These are phyloP conservation scores for Periconia sp. DNA, from an alignment of 2,329 filamentous ascomycete genomes.

Conservation along the genomic window DNA sequence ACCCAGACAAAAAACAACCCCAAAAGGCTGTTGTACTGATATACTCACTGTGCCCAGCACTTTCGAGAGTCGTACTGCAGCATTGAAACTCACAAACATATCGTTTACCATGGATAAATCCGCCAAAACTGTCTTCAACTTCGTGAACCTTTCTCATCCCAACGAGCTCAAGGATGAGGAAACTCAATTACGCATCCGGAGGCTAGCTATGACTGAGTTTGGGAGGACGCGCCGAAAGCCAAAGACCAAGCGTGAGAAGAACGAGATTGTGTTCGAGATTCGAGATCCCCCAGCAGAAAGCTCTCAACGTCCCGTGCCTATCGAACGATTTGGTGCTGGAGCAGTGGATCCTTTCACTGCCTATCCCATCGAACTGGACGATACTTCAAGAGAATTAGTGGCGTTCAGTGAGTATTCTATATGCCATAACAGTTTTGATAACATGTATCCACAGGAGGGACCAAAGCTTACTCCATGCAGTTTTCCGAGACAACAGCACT, in stretches of 20 bases:
- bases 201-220: conserved; percentile 38
- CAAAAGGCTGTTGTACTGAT: no score
- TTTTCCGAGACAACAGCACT: conserved; percentile 21
- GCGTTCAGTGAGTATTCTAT: conserved; percentile 23
- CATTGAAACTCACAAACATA: not conserved
- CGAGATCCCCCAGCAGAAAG: conserved; percentile 11
- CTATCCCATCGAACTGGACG: conserved; percentile 30
- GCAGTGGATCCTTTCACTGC: conserved; percentile 25
- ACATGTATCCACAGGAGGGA: not conserved
- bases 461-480: conserved; percentile 19
- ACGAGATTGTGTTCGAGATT: conserved; percentile 31
- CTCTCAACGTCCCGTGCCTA: conserved; percentile 1
- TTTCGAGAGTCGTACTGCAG: not conserved
- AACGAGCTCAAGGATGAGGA: conserved; percentile 35
- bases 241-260: conserved; percentile 26
- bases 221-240: conserved; percentile 29
- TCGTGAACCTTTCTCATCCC: conserved; percentile 34
- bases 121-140: conserved; percentile 28
- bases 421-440: not conserved
- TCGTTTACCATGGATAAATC: conserved; percentile 23
- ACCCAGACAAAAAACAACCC: no score
- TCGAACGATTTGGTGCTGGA: conserved; percentile 24
- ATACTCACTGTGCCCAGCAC: not conserved
- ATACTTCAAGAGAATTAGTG: conserved; percentile 21
- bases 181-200: conserved; percentile 32